phyloP scores from a whole-genome alignment of 2,329 filamentous ascomycete species.

The Fusarium algeriense region DNA sequence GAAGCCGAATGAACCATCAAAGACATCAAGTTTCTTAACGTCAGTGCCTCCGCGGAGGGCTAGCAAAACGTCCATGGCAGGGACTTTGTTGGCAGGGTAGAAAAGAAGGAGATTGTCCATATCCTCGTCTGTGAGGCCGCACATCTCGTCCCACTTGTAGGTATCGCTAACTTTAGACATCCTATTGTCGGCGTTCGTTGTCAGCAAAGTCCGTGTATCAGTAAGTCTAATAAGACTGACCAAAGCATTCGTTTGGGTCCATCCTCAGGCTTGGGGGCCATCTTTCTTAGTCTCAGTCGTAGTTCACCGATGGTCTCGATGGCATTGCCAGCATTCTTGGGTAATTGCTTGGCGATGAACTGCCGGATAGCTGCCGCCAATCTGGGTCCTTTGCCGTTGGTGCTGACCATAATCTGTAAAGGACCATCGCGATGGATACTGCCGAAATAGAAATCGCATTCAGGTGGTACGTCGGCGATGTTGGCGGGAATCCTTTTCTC shows the following conservation, averaged over 20 bases:
- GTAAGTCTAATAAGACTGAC: conserved; percentile 59
- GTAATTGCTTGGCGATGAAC: conserved; percentile 82
- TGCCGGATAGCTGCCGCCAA: conserved; percentile 87
- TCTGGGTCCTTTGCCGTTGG: conserved; percentile 94
- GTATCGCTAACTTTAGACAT: conserved; percentile 93
- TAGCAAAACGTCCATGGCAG: conserved; percentile 66
- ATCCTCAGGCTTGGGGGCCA: conserved; percentile 79
- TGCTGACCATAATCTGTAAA: conserved; percentile 98
- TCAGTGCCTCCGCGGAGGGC: conserved; percentile 63
- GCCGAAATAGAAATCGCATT: conserved; percentile 99
- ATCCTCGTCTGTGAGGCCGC: conserved; percentile 82
- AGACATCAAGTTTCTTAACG: conserved; percentile 63
- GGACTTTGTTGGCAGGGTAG: conserved; percentile 71
- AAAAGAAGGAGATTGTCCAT: conserved; percentile 87
- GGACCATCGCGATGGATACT: conserved; percentile 95
- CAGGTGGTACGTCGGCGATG: conserved; percentile 94
- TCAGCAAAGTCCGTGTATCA: conserved; percentile 7
- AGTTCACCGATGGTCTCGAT: conserved; percentile 87
- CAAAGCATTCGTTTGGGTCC: conserved; percentile 92
- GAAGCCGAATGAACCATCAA: conserved; percentile 71
- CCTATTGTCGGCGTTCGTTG: conserved; percentile 59
- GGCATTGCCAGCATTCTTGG: conserved; percentile 83
- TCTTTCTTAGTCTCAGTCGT: conserved; percentile 79
- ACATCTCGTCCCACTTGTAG: conserved; percentile 87
- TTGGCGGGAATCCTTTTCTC: conserved; percentile 87